Percentiles rank a stretch among this genome's conserved stretches.
Evolutionary conservation across 306 rosid genomes (phyloP).

Genomic region (Alnus glutinosa): DNA sequence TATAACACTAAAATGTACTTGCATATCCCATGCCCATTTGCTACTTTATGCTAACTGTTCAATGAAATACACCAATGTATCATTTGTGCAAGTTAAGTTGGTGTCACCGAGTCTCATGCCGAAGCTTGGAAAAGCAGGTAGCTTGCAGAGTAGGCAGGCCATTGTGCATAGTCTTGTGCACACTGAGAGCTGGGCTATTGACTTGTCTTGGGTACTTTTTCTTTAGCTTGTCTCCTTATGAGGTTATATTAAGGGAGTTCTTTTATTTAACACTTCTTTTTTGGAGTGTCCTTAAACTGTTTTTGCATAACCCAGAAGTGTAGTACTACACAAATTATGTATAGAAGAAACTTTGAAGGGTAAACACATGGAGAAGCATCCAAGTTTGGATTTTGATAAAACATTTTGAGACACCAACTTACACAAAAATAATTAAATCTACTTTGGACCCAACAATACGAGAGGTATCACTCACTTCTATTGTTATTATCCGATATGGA

Average conservation of each 20-base stretch:
- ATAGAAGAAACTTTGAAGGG: no score
- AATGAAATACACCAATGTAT: no score
- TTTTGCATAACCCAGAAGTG: neutral
- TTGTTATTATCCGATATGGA: no score
- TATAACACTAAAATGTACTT: no score
- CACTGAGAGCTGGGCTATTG: slow-evolving; percentile 92
- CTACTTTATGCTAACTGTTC: slow-evolving; percentile 4
- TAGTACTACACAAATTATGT: neutral
- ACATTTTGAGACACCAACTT: no score
- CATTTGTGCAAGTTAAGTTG: slow-evolving; percentile 56
- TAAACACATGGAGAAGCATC: no score
- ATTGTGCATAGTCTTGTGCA: slow-evolving; percentile 83
- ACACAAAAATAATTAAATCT: no score
- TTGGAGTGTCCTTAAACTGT: neutral
- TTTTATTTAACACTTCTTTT: neutral
- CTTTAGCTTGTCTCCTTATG: neutral
- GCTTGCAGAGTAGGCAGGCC: slow-evolving; percentile 87
- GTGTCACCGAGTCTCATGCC: slow-evolving; percentile 82
- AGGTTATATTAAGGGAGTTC: neutral
- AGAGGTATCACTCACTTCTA: no score
- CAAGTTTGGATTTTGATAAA: no score
- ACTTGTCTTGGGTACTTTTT: slow-evolving; percentile 76
- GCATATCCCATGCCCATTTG: neutral
- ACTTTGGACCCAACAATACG: no score
- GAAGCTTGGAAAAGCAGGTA: slow-evolving; percentile 89